A percentile compares a stretch with the other conserved stretches of the same genome.
These are phyloP conservation scores for Emmonsiellopsis sp. DNA, from an alignment of 2,329 filamentous ascomycete genomes.

Conservation along the genomic window DNA sequence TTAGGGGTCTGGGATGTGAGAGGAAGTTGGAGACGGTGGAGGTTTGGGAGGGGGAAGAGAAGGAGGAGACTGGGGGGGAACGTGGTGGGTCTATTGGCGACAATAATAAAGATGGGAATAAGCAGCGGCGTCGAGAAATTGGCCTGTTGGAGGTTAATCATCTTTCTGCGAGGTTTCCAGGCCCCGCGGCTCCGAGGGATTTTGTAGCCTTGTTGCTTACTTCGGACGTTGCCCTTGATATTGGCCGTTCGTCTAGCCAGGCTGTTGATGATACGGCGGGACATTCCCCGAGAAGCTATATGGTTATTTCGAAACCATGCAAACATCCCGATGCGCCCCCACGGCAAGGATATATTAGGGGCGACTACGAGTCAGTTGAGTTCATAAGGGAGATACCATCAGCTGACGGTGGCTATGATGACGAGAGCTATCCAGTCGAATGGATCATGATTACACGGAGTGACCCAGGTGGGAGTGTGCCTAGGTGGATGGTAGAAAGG, in stretches of 20 bases:
- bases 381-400: slow-evolving; percentile 72
- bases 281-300: slow-evolving; percentile 56
- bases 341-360: slow-evolving; percentile 66
- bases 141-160: slow-evolving; percentile 57
- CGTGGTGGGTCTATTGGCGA: neutral
- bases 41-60: slow-evolving; percentile 38
- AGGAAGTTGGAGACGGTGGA: slow-evolving; percentile 57
- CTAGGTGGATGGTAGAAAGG: slow-evolving; percentile 83
- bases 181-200: slow-evolving; percentile 77
- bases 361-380: slow-evolving; percentile 85
- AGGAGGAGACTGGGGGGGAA: slow-evolving; percentile 6
- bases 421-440: slow-evolving; percentile 58
- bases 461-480: slow-evolving; percentile 81
- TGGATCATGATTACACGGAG: slow-evolving; percentile 91
- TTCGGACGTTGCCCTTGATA: slow-evolving; percentile 39
- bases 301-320: slow-evolving; percentile 81
- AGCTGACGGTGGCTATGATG: slow-evolving; percentile 5
- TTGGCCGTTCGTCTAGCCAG: slow-evolving; percentile 15
- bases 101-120: slow-evolving; percentile 6
- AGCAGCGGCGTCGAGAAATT: slow-evolving; percentile 5
- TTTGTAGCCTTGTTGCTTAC: slow-evolving; percentile 74
- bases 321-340: slow-evolving; percentile 63
- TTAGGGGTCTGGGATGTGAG: slow-evolving; percentile 80
- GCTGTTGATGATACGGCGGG: slow-evolving; percentile 16
- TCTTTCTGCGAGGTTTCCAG: slow-evolving; percentile 81